Evolutionary conservation across 2,329 filamentous ascomycete species (phyloP), one percentile per base, ranked within the genome.

Genomic region (Helminthosporium solani): DNA sequence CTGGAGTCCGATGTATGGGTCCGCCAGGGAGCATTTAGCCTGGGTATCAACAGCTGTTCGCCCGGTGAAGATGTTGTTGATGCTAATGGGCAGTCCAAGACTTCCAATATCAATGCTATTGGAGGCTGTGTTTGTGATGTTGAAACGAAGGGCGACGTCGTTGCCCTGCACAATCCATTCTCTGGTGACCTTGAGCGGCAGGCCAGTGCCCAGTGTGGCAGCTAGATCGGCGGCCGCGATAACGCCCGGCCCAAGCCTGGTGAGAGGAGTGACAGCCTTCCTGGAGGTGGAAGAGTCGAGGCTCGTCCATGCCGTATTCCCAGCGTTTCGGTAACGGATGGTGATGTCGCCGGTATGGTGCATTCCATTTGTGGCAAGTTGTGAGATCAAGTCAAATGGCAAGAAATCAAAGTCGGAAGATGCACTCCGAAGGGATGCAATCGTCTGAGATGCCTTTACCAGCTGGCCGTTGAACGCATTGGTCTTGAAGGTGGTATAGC

Each of bases 31-130:
- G 57, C 81, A 84, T 20, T 73, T 70, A 0, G 68, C 62, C 42
- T 77, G 74, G 6, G 76, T 81, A 6, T 80, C 74, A 2, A 67
- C 65, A 0, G 79, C 73, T 1, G 67, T 62, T 7, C 79, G 73
- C 35, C 71, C 70, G 11, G 75, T 81, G 56, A 84, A 84, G 53
- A 84, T 82, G 60, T 78, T 84, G 66, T 84, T 84, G 68, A 83
- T 81, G 58, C 82, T 79, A 16, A 79, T 73, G 0, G 81, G 81
- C 40, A 84, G 76, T 0, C 81, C 81, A 1, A 84, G 68, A 38
- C 76, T 76, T 1, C 81, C 81, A 4, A 84, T 63, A 47, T 84
- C 80, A 2, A 84, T 45, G 0, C 66, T 47, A 0, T 58, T 50
- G 0, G 56, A 52, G 0, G 62, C 75, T 0, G 61, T 63, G 48